phyloP scores from a whole-genome alignment of 768 basidiomycete species.

The Dentipellis sp. region DNA sequence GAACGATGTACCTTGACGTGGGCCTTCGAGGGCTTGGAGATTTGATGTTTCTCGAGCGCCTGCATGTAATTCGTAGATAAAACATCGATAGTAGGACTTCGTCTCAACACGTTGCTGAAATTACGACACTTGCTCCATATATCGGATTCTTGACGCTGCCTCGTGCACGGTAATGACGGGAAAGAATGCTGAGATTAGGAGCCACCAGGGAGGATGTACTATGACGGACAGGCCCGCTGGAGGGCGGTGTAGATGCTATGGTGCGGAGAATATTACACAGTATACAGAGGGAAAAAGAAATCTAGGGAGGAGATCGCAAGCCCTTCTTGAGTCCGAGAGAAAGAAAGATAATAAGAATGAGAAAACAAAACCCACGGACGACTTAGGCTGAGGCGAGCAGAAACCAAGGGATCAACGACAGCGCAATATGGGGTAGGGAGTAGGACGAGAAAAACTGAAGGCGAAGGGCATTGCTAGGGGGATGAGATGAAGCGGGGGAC shows the following conservation, averaged over 20 bases:
- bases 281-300: neutral
- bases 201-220: constrained; percentile 17
- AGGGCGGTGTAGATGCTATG: constrained; percentile 8
- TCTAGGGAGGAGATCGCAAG: neutral
- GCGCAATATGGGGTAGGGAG: neutral
- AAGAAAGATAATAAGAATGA: neutral
- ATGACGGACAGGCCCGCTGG: constrained; percentile 14
- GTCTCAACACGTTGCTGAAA: neutral
- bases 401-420: neutral
- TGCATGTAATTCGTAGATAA: constrained; percentile 2
- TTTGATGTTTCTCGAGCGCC: neutral
- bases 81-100: neutral
- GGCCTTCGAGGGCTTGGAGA: neutral
- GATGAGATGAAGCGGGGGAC: neutral
- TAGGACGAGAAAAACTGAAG: neutral
- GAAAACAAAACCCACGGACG: constrained; percentile 2
- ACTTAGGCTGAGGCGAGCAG: neutral
- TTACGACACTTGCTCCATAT: neutral
- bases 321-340: neutral
- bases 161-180: neutral
- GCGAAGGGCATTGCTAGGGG: neutral
- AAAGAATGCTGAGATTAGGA: constrained; percentile 13
- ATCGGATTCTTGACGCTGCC: neutral
- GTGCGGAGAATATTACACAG: constrained; percentile 12
- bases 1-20: neutral